These are phyloP conservation scores for Coemansia sp. DNA, from an alignment of 192 early-diverging fungal species.

Conservation along the genomic window DNA sequence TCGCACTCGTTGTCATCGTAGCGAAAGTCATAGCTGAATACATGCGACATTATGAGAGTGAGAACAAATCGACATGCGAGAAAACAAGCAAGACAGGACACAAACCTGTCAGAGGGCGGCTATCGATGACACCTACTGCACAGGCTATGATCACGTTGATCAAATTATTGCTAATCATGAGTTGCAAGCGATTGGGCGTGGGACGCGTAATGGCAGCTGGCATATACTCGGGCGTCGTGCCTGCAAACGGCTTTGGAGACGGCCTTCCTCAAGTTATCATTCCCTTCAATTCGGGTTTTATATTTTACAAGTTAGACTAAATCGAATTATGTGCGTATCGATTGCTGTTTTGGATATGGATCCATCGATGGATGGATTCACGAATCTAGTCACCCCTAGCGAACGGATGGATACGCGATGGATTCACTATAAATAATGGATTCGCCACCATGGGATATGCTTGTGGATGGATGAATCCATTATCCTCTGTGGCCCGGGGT, in stretches of 20 bases:
- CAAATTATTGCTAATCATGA: background rate
- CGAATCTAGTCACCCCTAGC: background rate
- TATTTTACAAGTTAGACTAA: slow-evolving; percentile 24
- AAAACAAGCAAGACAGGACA: background rate
- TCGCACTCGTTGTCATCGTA: slow-evolving; percentile 50
- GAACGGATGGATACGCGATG: background rate
- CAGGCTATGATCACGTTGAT: background rate
- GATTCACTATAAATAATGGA: background rate
- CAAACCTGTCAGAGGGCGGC: background rate
- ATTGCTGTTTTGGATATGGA: slow-evolving; percentile 4
- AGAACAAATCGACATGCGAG: background rate
- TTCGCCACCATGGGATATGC: background rate
- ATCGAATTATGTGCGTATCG: slow-evolving; percentile 49
- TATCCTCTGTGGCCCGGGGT: background rate
- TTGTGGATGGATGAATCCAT: background rate
- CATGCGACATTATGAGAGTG: slow-evolving; percentile 14
- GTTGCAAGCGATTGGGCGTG: background rate
- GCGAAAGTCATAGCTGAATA: slow-evolving; percentile 45
- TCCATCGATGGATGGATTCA: background rate
- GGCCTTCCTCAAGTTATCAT: slow-evolving; percentile 16
- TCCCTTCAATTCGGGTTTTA: slow-evolving; percentile 38
- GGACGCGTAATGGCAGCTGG: background rate
- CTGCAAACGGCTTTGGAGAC: background rate
- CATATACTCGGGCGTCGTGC: background rate
- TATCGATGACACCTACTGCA: background rate